Conservation (phyloP, 148 eudicot genomes). For the Silene latifolia region DNA sequence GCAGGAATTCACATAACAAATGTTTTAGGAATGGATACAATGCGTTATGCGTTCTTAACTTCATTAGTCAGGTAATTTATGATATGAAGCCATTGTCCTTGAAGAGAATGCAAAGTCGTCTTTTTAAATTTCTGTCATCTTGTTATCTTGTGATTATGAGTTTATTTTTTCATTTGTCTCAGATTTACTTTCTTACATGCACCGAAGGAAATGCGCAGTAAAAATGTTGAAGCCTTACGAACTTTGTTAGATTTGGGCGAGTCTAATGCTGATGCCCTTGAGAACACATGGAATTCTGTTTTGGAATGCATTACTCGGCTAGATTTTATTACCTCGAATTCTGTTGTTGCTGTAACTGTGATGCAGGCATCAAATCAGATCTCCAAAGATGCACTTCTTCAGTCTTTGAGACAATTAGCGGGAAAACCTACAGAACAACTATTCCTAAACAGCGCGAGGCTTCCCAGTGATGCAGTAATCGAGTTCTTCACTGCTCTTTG, state of each 20-base stretch:
- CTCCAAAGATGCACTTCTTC: slow-evolving; percentile 87
- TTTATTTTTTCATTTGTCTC: slow-evolving; percentile 19
- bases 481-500: slow-evolving; percentile 96
- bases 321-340: slow-evolving; percentile 72
- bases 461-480: slow-evolving; percentile 89
- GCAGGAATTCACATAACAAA: slow-evolving; percentile 92
- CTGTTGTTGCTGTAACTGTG: slow-evolving; percentile 71
- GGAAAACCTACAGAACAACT: slow-evolving; percentile 95
- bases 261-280: slow-evolving; percentile 76
- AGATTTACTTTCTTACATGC: slow-evolving; percentile 95
- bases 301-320: slow-evolving; percentile 94
- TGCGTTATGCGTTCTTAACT: slow-evolving; percentile 97
- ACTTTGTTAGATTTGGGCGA: slow-evolving; percentile 69
- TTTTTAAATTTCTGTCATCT: not conserved
- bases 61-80: slow-evolving; percentile 69
- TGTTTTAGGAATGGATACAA: slow-evolving; percentile 93
- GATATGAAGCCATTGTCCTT: slow-evolving; percentile 4
- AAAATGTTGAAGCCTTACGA: slow-evolving; percentile 95
- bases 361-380: slow-evolving; percentile 97
- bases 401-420: slow-evolving; percentile 78
- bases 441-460: slow-evolving; percentile 76
- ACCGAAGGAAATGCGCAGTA: slow-evolving; percentile 95
- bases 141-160: not conserved
- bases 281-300: slow-evolving; percentile 93
- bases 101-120: not conserved